Percentiles rank a stretch among this genome's conserved stretches.
These are phyloP conservation scores for Fonsecaea pedrosoi DNA, from an alignment of 2,329 filamentous ascomycete genomes.

Conservation along the genomic window DNA sequence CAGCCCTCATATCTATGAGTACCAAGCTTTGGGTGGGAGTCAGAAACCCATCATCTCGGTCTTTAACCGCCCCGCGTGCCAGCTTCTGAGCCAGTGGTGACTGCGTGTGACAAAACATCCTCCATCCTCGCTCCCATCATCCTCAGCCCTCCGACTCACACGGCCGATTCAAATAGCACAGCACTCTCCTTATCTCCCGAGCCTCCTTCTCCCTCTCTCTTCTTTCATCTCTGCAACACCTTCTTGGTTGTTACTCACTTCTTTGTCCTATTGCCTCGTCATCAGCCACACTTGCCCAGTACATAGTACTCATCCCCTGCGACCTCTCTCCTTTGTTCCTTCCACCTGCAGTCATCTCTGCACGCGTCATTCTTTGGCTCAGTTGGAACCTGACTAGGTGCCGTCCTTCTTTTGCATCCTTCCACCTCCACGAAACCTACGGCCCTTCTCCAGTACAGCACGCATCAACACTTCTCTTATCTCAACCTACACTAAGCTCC, in stretches of 20 bases:
- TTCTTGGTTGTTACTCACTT: constrained; percentile 10
- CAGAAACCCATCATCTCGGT: background rate
- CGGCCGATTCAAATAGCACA: constrained; percentile 9
- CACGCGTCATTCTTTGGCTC: constrained; percentile 26
- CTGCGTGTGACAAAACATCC: constrained; percentile 19
- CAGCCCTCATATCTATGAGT: background rate
- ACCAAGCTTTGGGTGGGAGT: background rate
- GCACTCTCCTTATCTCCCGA: background rate
- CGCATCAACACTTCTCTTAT: constrained; percentile 5
- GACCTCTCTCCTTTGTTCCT: constrained; percentile 30
- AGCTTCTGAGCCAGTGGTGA: constrained; percentile 2
- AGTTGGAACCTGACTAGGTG: background rate
- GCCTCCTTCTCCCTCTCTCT: constrained; percentile 5
- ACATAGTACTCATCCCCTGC: constrained; percentile 6
- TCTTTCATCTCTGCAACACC: constrained; percentile 19
- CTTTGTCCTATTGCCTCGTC: constrained; percentile 14
- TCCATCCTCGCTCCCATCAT: constrained; percentile 9
- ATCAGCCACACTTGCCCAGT: constrained; percentile 6
- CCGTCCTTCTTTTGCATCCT: constrained; percentile 11
- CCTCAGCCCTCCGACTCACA: constrained; percentile 6
- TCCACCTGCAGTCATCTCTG: constrained; percentile 14
- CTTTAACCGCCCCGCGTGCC: constrained; percentile 5
- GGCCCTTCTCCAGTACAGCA: constrained; percentile 5
- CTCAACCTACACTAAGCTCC: constrained; percentile 6
- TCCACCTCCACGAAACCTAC: constrained; percentile 13